A percentile compares a stretch with the other conserved stretches of the same genome.
These are phyloP conservation scores for Leptosphaerulina australis DNA, from an alignment of 2,329 filamentous ascomycete genomes.

Conservation along the genomic window DNA sequence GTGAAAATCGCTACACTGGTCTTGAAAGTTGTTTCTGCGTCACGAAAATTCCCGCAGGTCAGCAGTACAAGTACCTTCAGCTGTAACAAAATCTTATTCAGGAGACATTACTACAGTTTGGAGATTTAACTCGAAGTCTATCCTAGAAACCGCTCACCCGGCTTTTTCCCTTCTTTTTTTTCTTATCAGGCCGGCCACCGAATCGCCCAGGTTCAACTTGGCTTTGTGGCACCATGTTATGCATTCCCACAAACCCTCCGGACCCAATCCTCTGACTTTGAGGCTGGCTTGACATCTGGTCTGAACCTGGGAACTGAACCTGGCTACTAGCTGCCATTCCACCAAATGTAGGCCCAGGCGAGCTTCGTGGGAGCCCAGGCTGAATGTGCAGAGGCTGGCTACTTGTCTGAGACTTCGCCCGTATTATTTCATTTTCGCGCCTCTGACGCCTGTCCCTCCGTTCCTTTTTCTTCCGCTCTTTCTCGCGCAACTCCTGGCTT, in stretches of 20 bases:
- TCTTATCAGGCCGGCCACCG: constrained; percentile 42
- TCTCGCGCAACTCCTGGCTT: constrained; percentile 47
- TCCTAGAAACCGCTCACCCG: constrained; percentile 43
- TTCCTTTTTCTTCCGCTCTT: constrained; percentile 49
- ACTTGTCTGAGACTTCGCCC: constrained; percentile 18
- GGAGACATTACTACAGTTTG: no score
- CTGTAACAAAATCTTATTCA: no score
- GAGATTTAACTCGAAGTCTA: neutral
- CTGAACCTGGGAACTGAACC: constrained; percentile 18
- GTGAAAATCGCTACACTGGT: no score
- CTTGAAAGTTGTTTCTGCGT: no score
- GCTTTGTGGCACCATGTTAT: constrained; percentile 27
- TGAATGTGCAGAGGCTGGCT: constrained; percentile 33
- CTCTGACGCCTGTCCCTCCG: constrained; percentile 50
- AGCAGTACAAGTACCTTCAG: no score
- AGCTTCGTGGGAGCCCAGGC: constrained; percentile 31
- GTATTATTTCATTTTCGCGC: constrained; percentile 44
- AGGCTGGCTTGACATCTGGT: constrained; percentile 20
- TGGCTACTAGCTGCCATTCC: constrained; percentile 37
- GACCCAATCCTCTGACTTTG: constrained; percentile 8
- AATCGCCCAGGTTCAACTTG: constrained; percentile 46
- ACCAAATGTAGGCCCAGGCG: constrained; percentile 33
- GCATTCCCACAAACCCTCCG: constrained; percentile 13
- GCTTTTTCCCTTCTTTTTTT: constrained; percentile 44
- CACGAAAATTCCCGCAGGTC: neutral